A percentile compares a stretch with the other conserved stretches of the same genome.
Evolutionary conservation across 768 basidiomycete species (phyloP).

Genomic region (Favolaschia claudopus): DNA sequence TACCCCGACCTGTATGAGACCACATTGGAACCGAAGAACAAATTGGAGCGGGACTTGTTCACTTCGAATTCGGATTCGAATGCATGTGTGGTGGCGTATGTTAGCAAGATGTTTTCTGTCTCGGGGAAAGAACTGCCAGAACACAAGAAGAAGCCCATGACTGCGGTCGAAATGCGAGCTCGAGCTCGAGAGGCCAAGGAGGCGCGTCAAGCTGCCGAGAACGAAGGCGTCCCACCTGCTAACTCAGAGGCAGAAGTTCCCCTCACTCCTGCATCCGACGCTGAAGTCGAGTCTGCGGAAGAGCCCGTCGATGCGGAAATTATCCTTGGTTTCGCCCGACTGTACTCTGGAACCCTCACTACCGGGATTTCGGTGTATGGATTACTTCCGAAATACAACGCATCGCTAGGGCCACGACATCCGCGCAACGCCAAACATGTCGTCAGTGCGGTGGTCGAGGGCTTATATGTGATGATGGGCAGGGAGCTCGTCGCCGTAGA

Average conservation of each 20-base stretch:
- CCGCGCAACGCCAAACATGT: constrained; percentile 74
- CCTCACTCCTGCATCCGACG: constrained; percentile 15
- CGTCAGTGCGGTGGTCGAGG: constrained; percentile 66
- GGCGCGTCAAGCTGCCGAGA: constrained; percentile 36
- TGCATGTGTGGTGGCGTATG: constrained; percentile 81
- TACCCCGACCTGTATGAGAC: constrained; percentile 78
- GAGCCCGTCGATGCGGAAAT: constrained; percentile 56
- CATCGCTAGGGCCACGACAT: constrained; percentile 65
- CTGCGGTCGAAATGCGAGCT: constrained; percentile 83
- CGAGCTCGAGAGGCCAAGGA: constrained; percentile 64
- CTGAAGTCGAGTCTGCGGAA: constrained; percentile 25
- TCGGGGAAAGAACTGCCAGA: constrained; percentile 83
- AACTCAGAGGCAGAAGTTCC: constrained; percentile 18
- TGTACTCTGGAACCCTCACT: constrained; percentile 89
- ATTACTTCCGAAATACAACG: constrained; percentile 88
- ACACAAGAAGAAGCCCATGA: constrained; percentile 77
- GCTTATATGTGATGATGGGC: constrained; percentile 98
- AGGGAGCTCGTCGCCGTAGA: constrained; percentile 88
- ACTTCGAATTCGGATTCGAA: constrained; percentile 64
- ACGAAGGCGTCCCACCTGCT: constrained; percentile 5
- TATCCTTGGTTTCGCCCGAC: constrained; percentile 89
- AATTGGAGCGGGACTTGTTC: constrained; percentile 86
- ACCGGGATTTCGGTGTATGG: constrained; percentile 71
- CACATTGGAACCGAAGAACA: constrained; percentile 70
- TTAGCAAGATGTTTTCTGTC: constrained; percentile 99